phyloP scores from a whole-genome alignment of 2,329 filamentous ascomycete genomes.

The Cladosporium sp. region DNA sequence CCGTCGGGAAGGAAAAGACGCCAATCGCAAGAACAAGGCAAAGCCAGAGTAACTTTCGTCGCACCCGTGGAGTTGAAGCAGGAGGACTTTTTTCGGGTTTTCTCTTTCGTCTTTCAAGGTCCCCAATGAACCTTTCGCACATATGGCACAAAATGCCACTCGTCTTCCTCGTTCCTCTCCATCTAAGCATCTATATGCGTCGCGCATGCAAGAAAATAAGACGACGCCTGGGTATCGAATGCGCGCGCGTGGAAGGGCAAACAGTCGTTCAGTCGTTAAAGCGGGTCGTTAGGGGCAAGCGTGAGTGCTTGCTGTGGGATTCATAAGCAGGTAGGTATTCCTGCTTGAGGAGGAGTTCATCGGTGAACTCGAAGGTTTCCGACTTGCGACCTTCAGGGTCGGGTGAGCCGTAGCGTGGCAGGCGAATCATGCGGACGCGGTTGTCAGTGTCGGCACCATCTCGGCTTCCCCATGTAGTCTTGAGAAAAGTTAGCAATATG shows the following conservation, averaged over 20 bases:
- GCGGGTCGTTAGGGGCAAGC: conserved; percentile 15
- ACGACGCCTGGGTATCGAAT: conserved; percentile 28
- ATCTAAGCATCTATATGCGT: conserved; percentile 22
- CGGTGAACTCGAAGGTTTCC: conserved; percentile 27
- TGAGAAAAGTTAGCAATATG: conserved; percentile 15
- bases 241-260: conserved; percentile 16
- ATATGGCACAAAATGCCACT: not conserved
- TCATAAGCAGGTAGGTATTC: conserved; percentile 31
- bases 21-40: not conserved
- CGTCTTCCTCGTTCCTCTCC: conserved; percentile 3
- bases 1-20: not conserved
- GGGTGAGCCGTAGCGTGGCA: conserved; percentile 31
- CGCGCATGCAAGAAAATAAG: conserved; percentile 23
- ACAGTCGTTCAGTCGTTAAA: conserved; percentile 27
- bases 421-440: conserved; percentile 58
- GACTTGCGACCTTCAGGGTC: conserved; percentile 29
- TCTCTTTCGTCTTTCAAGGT: not conserved
- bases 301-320: conserved; percentile 18
- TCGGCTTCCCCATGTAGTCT: conserved; percentile 96
- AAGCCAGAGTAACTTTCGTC: not conserved
- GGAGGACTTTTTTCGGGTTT: conserved; percentile 1
- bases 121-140: not conserved
- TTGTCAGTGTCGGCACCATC: conserved; percentile 86
- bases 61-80: not conserved
- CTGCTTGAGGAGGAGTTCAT: conserved; percentile 15